phyloP scores from a whole-genome alignment of 2,329 filamentous ascomycete genomes.

The Amylocarpus encephaloides region DNA sequence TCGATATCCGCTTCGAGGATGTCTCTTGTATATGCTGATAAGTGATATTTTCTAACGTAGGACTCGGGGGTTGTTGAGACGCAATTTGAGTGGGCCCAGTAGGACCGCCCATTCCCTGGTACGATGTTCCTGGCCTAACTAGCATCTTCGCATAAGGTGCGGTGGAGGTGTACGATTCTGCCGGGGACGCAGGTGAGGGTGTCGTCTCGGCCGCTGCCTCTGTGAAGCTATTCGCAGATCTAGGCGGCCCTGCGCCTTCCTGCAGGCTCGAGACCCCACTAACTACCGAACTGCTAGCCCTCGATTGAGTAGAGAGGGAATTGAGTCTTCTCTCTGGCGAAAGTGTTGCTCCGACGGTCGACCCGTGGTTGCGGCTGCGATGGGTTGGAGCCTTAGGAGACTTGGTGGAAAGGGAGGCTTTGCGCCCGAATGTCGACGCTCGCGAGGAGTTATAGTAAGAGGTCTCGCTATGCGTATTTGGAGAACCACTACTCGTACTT shows the following conservation, averaged over 20 bases:
- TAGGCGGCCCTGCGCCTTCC: conserved; percentile 8
- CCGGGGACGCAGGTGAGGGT: conserved; percentile 11
- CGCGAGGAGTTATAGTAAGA: conserved; percentile 29
- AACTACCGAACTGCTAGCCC: conserved; percentile 10
- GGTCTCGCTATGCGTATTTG: conserved; percentile 18
- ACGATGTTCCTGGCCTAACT: conserved; percentile 24
- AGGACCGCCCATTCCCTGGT: conserved; percentile 18
- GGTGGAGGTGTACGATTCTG: conserved; percentile 23
- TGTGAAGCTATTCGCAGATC: conserved; percentile 21
- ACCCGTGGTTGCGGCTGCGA: conserved; percentile 39
- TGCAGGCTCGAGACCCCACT: background rate
- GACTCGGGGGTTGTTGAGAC: conserved; percentile 25
- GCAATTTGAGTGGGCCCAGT: conserved; percentile 16
- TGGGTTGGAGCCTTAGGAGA: conserved; percentile 20
- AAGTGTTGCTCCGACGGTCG: conserved; percentile 9
- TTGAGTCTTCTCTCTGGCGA: conserved; percentile 20
- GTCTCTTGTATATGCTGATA: conserved; percentile 71
- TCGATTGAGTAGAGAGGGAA: conserved; percentile 14
- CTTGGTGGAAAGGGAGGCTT: conserved; percentile 42
- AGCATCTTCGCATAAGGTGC: conserved; percentile 29
- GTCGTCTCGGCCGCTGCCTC: conserved; percentile 14
- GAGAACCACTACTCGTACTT: conserved; percentile 24
- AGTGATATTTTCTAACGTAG: conserved; percentile 31
- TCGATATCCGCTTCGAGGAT: conserved; percentile 87
- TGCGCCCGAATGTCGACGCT: conserved; percentile 49